Conservation (phyloP, 2,329 filamentous ascomycete species). For the Alternaria triticina region DNA sequence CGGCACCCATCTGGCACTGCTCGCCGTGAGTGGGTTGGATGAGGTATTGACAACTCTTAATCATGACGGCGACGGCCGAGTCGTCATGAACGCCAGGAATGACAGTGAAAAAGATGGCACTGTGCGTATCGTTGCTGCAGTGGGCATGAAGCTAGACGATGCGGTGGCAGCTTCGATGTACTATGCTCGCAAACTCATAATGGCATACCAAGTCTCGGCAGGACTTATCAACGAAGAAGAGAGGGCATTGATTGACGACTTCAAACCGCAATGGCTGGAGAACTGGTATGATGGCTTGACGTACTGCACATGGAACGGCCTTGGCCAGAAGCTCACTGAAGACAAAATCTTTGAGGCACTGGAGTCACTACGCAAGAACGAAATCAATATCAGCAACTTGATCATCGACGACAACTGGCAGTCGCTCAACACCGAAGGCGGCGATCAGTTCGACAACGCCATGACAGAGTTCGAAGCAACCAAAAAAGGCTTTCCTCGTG, state of each 20-base stretch:
- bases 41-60: constrained; percentile 74
- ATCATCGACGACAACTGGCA: constrained; percentile 97
- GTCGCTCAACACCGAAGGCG: constrained; percentile 54
- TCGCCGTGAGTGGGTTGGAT: constrained; percentile 77
- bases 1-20: constrained; percentile 76
- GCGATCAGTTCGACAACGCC: constrained; percentile 47
- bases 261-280: constrained; percentile 73
- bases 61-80: constrained; percentile 67
- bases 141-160: constrained; percentile 74
- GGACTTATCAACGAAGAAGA: constrained; percentile 57
- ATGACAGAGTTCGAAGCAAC: constrained; percentile 91
- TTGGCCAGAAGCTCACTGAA: constrained; percentile 83
- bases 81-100: constrained; percentile 74
- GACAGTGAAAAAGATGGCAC: constrained; percentile 65
- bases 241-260: constrained; percentile 54
- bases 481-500: constrained; percentile 75
- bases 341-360: constrained; percentile 79
- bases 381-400: constrained; percentile 79
- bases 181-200: constrained; percentile 74
- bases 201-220: constrained; percentile 52
- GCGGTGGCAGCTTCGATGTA: constrained; percentile 85
- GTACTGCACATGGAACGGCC: constrained; percentile 96
- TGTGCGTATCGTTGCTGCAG: constrained; percentile 71
- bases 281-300: constrained; percentile 92
- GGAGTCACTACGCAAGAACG: constrained; percentile 70